A percentile compares a stretch with the other conserved stretches of the same genome.
Evolutionary conservation across 352 stramenopile species (phyloP).

Genomic region (Pythium chondricola): DNA sequence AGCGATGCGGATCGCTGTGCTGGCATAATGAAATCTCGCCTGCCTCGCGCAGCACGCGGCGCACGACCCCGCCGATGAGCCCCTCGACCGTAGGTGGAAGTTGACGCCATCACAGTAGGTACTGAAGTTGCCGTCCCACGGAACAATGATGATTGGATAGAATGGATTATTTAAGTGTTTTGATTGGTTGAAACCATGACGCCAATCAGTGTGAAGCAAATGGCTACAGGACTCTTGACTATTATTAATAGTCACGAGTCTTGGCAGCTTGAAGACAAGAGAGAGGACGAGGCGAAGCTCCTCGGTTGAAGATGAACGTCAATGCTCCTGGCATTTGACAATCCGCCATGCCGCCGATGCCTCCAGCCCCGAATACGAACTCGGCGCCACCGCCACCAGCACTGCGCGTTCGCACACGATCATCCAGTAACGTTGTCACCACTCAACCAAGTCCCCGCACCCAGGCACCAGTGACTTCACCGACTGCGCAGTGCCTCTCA

Average conservation of each 20-base stretch:
- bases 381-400: slow-evolving; percentile 1
- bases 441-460: slow-evolving; percentile 2
- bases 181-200: no score
- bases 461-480: background rate
- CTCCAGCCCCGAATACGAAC: slow-evolving; percentile 4
- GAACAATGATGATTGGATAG: no score
- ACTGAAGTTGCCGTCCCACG: no score
- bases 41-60: background rate
- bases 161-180: no score
- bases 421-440: background rate
- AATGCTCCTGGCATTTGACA: background rate
- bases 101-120: no score
- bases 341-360: slow-evolving; percentile 3
- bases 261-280: no score
- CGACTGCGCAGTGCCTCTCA: background rate
- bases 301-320: background rate
- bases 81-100: no score
- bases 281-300: background rate
- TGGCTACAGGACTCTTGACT: no score
- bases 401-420: slow-evolving; percentile 1
- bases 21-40: no score
- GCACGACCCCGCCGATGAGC: background rate
- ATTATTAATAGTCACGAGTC: no score
- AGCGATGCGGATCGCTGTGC: no score
- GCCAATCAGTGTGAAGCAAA: no score